Evolutionary conservation across 768 basidiomycete genomes (phyloP), one percentile per base, ranked within the genome.

Genomic region (Psilocybe cubensis): DNA sequence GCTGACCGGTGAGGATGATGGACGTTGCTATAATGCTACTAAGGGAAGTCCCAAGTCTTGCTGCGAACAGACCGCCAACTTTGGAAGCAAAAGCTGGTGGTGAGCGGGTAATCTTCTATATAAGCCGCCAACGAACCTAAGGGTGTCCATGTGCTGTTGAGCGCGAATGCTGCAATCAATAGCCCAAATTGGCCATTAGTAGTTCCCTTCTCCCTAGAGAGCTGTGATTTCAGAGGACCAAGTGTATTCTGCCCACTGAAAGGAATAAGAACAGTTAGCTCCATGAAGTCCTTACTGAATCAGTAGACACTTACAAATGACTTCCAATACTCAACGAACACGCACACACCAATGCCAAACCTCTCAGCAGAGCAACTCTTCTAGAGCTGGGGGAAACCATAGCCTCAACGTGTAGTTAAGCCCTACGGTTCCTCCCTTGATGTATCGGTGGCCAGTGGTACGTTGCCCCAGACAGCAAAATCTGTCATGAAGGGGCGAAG

Each of bases 61-160:
- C 58, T 7, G 58, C 52, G 10, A 59, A 50, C 18, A 59, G 46
- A 41, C 58, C 58, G 4, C 58, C 58, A 18, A 59, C 58, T 59
- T 23, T n/a, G 47, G 6, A 21, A 14, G 35, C 20, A 28, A 28
- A 25, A 0, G 18, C 14, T 41, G 40, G 14, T 14, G 18, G 14
- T 38, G 4, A 10, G 17, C 18, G 12, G 11, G 5, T 6, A 8
- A 25, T 4, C 4, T 17, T 42, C 27, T 25, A n/a, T n/a, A 21
- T 14, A 33, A 1, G 23, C 31, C 21, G 9, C 12, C 4, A 31
- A 54, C 58, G n/a, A 49, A 59, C 58, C 58, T 33, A 59, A 41
- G 3, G 58, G 58, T 29, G 58, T 59, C 58, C 58, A 59, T 20
- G 58, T 59, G 18, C 58, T 59, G 18, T 59, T 59, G 29, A 59